A percentile compares a stretch with the other conserved stretches of the same genome.
phyloP scores from a whole-genome alignment of 192 early-diverging fungal species.

The Coemansia sp. region DNA sequence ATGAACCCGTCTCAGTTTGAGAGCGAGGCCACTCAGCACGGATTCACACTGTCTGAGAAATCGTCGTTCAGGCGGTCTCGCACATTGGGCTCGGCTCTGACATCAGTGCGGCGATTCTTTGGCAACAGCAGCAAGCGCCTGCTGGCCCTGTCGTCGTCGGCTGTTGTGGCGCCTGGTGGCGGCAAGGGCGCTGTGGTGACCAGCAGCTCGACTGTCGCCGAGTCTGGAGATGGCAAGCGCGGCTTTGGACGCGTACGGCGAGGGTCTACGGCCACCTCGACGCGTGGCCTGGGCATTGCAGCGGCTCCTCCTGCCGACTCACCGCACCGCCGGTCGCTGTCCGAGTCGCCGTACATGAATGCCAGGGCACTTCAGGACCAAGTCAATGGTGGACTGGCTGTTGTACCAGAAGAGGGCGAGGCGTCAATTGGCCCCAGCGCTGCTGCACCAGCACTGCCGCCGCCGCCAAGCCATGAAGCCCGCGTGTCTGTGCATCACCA shows the following conservation, averaged over 20 bases:
- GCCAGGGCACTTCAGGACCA: constrained; percentile 39
- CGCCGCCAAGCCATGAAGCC: neutral
- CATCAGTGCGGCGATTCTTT: constrained; percentile 52
- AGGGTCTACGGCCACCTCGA: constrained; percentile 20
- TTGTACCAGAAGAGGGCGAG: constrained; percentile 48
- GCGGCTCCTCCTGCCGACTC: constrained; percentile 14
- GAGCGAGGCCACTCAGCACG: constrained; percentile 19
- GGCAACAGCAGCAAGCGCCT: constrained; percentile 43
- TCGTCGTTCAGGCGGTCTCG: constrained; percentile 35
- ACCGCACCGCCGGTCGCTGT: constrained; percentile 49
- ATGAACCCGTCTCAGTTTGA: constrained; percentile 42
- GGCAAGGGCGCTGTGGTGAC: constrained; percentile 19
- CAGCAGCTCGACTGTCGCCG: constrained; percentile 36
- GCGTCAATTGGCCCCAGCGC: constrained; percentile 9
- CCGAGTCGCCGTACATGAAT: constrained; percentile 49
- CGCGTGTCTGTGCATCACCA: constrained; percentile 16
- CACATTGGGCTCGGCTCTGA: constrained; percentile 47
- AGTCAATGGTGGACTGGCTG: constrained; percentile 30
- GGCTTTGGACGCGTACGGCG: constrained; percentile 15
- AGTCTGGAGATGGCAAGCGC: constrained; percentile 10
- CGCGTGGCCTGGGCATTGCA: constrained; percentile 33
- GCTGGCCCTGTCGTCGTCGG: constrained; percentile 28
- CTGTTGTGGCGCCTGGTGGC: neutral
- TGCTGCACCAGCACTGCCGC: constrained; percentile 1
- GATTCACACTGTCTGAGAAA: constrained; percentile 32